Conservation (phyloP, 2,329 filamentous ascomycete genomes). For the Lachnellula hyalina region DNA sequence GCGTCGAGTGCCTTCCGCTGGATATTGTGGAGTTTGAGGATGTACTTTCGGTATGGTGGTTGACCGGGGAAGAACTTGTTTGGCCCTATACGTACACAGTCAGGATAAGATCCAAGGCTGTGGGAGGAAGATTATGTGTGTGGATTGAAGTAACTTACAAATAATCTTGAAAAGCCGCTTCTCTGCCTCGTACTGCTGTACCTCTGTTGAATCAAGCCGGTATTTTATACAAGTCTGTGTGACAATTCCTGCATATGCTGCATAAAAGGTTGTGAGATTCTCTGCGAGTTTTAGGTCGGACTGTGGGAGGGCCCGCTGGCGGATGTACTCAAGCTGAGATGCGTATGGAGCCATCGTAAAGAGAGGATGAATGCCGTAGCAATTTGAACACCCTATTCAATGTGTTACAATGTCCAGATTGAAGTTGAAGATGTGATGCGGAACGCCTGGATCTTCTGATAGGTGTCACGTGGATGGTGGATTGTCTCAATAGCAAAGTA, state of each 20-base stretch:
- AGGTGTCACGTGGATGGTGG: too few relatives aligned
- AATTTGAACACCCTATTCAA: too few relatives aligned
- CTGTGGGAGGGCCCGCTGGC: neutral
- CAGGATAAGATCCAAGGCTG: neutral
- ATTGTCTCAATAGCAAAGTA: too few relatives aligned
- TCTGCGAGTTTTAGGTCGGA: neutral
- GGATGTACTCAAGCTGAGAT: neutral
- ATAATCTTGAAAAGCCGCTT: neutral
- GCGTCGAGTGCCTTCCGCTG: neutral
- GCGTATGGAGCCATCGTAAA: neutral
- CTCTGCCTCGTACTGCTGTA: neutral
- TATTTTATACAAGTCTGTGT: neutral
- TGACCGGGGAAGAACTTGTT: conserved; percentile 1
- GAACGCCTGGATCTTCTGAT: too few relatives aligned
- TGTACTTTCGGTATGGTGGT: neutral
- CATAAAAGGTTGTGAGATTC: neutral
- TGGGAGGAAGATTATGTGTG: neutral
- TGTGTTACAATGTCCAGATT: too few relatives aligned
- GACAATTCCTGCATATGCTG: neutral
- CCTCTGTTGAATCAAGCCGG: neutral
- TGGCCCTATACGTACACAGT: neutral
- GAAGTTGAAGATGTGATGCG: too few relatives aligned
- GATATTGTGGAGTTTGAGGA: neutral
- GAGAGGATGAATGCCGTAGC: too few relatives aligned
- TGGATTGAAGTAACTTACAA: neutral